Conservation (phyloP, 805 yeast genomes). For the Teunomyces atbi region DNA sequence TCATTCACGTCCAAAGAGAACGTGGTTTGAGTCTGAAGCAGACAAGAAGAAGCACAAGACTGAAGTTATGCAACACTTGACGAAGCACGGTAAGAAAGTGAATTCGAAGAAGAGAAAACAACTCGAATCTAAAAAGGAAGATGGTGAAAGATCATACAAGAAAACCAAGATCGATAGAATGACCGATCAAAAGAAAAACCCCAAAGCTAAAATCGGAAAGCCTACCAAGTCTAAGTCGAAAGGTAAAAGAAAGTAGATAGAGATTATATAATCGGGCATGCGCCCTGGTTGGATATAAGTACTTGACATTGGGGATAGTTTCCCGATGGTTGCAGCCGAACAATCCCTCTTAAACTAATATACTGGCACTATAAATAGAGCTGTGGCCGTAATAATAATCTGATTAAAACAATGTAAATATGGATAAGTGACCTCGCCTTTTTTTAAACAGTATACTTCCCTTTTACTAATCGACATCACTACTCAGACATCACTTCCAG, state of each 20-base stretch:
- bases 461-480: no score
- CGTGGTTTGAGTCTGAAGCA: slow-evolving; percentile 82
- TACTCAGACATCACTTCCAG: no score
- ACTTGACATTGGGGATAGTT: no score
- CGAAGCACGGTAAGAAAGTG: slow-evolving; percentile 52
- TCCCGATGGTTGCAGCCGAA: no score
- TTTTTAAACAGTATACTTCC: no score
- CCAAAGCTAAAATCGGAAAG: slow-evolving; percentile 13
- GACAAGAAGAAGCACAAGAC: slow-evolving; percentile 48
- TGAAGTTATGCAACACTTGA: slow-evolving; percentile 36
- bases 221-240: slow-evolving; percentile 2
- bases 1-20: slow-evolving; percentile 85
- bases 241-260: slow-evolving; percentile 4
- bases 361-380: no score
- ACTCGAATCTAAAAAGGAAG: slow-evolving; percentile 57
- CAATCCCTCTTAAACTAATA: no score
- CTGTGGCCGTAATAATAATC: no score
- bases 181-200: slow-evolving; percentile 44
- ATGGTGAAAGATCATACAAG: slow-evolving; percentile 59
- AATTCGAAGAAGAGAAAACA: slow-evolving; percentile 74
- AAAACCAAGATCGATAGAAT: slow-evolving; percentile 76
- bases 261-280: neutral
- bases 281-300: no score
- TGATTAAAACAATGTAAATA: no score
- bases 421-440: no score